phyloP scores from a whole-genome alignment of 139 green algal species.

The Pleodorina starrii region DNA sequence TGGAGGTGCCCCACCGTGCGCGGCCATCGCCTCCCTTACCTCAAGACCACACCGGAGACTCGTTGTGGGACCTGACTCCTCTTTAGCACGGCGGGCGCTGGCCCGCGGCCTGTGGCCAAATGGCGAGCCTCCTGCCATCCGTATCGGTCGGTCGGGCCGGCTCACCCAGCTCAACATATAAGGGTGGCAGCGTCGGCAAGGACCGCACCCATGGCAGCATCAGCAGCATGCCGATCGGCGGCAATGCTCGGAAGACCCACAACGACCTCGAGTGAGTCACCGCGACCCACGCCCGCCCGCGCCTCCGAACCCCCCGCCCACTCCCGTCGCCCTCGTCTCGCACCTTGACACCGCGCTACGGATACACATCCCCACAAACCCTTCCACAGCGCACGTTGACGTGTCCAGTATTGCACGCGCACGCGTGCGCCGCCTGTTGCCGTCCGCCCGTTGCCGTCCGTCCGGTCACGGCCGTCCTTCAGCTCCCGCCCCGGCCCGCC shows the following conservation, averaged over 20 bases:
- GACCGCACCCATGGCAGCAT: constrained; percentile 19
- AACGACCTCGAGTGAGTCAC: constrained; percentile 41
- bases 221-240: constrained; percentile 18
- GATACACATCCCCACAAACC: no score
- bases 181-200: constrained; percentile 19
- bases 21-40: neutral
- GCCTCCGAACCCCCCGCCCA: no score
- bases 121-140: constrained; percentile 11
- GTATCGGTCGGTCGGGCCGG: constrained; percentile 3
- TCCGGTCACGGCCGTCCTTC: no score
- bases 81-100: neutral
- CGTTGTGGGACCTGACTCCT: neutral
- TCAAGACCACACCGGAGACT: neutral
- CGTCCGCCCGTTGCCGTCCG: no score
- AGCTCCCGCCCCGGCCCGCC: no score
- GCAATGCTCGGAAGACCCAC: neutral
- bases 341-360: no score
- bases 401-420: no score
- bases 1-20: no score
- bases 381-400: no score
- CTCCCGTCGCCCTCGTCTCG: no score
- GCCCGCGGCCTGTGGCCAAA: constrained; percentile 3
- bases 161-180: neutral
- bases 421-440: no score
- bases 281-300: no score